Percentiles rank a stretch among this genome's conserved stretches.
Evolutionary conservation across 2,329 filamentous ascomycete genomes (phyloP).

Genomic region (Nemania diffusa): DNA sequence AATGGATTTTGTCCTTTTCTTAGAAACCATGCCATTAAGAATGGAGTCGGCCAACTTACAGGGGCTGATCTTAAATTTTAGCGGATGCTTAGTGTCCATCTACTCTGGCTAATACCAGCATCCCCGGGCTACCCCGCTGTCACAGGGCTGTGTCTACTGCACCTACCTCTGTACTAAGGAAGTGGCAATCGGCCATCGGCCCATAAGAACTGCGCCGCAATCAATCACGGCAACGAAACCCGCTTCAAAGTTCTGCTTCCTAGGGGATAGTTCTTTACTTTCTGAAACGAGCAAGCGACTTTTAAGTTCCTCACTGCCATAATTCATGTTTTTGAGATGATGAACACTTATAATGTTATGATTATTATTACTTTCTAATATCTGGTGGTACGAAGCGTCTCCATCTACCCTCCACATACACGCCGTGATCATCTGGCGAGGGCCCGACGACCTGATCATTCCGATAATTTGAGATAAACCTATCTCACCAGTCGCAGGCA

Average conservation of each 20-base stretch:
- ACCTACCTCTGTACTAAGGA: background rate
- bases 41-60: background rate
- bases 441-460: background rate
- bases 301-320: background rate
- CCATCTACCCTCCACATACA: background rate
- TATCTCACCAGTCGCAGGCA: background rate
- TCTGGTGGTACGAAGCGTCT: background rate
- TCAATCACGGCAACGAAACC: slow-evolving; percentile 6
- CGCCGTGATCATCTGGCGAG: background rate
- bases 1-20: slow-evolving; percentile 17
- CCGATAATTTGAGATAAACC: background rate
- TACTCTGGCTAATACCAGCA: background rate
- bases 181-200: slow-evolving; percentile 3
- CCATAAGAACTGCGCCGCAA: slow-evolving; percentile 25
- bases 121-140: slow-evolving; percentile 6
- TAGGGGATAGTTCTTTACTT: background rate
- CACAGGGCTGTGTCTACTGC: slow-evolving; percentile 24
- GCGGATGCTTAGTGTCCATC: background rate
- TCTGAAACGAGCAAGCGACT: slow-evolving; percentile 3
- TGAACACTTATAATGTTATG: slow-evolving; percentile 3
- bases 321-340: background rate
- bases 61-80: slow-evolving; percentile 17
- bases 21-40: slow-evolving; percentile 3
- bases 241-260: background rate
- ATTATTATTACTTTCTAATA: background rate